A percentile compares a stretch with the other conserved stretches of the same genome.
Evolutionary conservation across 2,329 filamentous ascomycete genomes (phyloP).

Genomic region (Colletotrichum destructivum): DNA sequence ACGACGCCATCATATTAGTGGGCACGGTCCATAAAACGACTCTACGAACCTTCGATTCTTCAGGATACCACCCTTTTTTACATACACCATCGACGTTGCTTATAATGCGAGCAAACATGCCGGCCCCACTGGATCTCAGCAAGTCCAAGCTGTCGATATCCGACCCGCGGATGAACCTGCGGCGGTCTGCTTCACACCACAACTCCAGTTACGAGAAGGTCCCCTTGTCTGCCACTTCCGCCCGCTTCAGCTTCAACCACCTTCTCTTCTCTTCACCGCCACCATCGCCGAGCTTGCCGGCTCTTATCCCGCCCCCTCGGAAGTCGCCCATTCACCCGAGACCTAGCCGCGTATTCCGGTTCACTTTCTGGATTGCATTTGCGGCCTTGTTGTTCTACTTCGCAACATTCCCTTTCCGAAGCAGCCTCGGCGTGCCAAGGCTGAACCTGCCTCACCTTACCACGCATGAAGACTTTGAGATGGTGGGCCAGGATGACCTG

Average conservation of each 20-base stretch:
- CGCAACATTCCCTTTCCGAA: conserved; percentile 52
- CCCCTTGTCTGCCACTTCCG: conserved; percentile 72
- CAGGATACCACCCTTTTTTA: conserved; percentile 25
- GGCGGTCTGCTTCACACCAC: conserved; percentile 71
- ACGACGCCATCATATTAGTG: conserved; percentile 21
- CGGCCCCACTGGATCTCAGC: conserved; percentile 62
- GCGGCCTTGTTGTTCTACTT: conserved; percentile 68
- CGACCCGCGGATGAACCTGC: conserved; percentile 71
- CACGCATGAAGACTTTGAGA: conserved; percentile 70
- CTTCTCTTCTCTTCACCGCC: conserved; percentile 78
- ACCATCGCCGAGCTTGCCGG: conserved; percentile 79
- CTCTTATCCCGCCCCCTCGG: conserved; percentile 75
- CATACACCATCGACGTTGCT: conserved; percentile 7
- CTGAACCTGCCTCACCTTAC: conserved; percentile 57
- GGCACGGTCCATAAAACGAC: conserved; percentile 29
- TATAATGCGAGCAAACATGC: conserved; percentile 55
- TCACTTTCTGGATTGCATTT: conserved; percentile 68
- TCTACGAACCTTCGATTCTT: conserved; percentile 37
- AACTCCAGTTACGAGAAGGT: conserved; percentile 60
- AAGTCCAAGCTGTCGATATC: conserved; percentile 65
- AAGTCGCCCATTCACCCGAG: conserved; percentile 72
- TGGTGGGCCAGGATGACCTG: conserved; percentile 76
- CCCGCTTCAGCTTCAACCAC: conserved; percentile 77
- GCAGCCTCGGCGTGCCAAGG: conserved; percentile 49
- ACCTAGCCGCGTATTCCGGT: conserved; percentile 71